A percentile compares a stretch with the other conserved stretches of the same genome.
Evolutionary conservation across 1,139 yeast genomes (phyloP).

Genomic region (Nakaseomyces uthaithaninus): DNA sequence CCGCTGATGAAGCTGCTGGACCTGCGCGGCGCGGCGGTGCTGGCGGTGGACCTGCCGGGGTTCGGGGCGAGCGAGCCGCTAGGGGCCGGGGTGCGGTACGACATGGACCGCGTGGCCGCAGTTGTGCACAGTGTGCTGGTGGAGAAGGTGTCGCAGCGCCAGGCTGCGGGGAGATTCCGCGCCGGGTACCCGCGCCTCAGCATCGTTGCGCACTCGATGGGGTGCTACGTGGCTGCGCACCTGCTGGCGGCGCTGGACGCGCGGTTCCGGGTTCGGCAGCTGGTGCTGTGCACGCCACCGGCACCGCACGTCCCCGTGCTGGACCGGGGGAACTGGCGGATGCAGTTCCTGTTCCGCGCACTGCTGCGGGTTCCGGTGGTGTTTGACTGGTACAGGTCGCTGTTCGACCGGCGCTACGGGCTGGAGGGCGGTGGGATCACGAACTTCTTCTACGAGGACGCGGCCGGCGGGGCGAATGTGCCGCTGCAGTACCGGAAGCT

Average conservation of each 20-base stretch:
- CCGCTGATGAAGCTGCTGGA: conserved; percentile 52
- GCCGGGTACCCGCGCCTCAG: conserved; percentile 8
- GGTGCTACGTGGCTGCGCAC: conserved; percentile 25
- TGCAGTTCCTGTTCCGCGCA: conserved; percentile 15
- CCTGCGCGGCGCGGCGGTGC: conserved; percentile 39
- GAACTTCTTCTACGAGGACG: conserved; percentile 17
- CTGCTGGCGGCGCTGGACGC: conserved; percentile 10
- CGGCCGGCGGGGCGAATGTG: conserved; percentile 10
- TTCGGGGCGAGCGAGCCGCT: conserved; percentile 43
- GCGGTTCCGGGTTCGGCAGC: conserved; percentile 8
- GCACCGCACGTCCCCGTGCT: conserved; percentile 17
- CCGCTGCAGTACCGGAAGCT: conserved; percentile 19
- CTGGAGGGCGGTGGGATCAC: conserved; percentile 28
- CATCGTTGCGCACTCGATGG: conserved; percentile 30
- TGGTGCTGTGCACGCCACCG: conserved; percentile 25
- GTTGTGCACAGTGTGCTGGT: conserved; percentile 7
- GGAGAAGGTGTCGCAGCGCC: not conserved
- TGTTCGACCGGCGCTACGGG: conserved; percentile 29
- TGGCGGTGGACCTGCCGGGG: conserved; percentile 61
- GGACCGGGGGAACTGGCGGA: conserved; percentile 11
- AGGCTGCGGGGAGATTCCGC: not conserved
- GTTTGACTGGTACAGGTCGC: conserved; percentile 24
- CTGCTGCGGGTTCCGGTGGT: conserved; percentile 20
- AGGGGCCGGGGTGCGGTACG: conserved; percentile 12
- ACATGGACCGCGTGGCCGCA: conserved; percentile 19